These are phyloP conservation scores for Penicillium sp. DNA, from an alignment of 2,329 filamentous ascomycete genomes.

Conservation along the genomic window DNA sequence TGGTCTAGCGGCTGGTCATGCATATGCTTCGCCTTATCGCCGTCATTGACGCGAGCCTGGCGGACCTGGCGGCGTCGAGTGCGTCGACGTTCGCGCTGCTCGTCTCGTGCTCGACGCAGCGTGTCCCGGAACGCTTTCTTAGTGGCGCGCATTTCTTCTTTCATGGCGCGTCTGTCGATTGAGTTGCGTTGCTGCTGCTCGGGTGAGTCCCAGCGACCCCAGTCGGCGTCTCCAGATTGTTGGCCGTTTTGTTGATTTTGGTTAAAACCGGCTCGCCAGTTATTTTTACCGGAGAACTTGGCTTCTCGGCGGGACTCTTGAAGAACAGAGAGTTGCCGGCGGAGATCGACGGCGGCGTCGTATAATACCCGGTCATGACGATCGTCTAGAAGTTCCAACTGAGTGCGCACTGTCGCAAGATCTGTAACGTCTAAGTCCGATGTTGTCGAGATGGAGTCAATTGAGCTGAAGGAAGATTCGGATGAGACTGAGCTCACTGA, in stretches of 20 bases:
- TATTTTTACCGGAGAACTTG: constrained; percentile 21
- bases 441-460: constrained; percentile 38
- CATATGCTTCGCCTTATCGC: not conserved
- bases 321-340: constrained; percentile 33
- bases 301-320: constrained; percentile 36
- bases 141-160: constrained; percentile 38
- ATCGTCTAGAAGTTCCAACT: constrained; percentile 34
- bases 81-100: constrained; percentile 32
- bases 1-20: constrained; percentile 18
- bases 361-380: constrained; percentile 39
- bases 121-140: constrained; percentile 39
- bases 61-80: constrained; percentile 24
- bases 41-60: constrained; percentile 12
- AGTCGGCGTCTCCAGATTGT: constrained; percentile 21
- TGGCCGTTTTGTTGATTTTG: constrained; percentile 7
- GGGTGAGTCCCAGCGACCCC: constrained; percentile 39
- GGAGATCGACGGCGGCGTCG: constrained; percentile 36
- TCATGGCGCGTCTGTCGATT: constrained; percentile 32
- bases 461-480: constrained; percentile 37
- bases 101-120: constrained; percentile 36
- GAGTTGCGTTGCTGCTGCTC: constrained; percentile 32
- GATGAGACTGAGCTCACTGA: constrained; percentile 34
- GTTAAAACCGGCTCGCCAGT: constrained; percentile 24
- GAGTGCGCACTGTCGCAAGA: constrained; percentile 35
- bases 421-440: constrained; percentile 38